Percentiles rank a stretch among this genome's conserved stretches.
Evolutionary conservation across 2,329 filamentous ascomycete species (phyloP).

Genomic region (Penicillium sp.): DNA sequence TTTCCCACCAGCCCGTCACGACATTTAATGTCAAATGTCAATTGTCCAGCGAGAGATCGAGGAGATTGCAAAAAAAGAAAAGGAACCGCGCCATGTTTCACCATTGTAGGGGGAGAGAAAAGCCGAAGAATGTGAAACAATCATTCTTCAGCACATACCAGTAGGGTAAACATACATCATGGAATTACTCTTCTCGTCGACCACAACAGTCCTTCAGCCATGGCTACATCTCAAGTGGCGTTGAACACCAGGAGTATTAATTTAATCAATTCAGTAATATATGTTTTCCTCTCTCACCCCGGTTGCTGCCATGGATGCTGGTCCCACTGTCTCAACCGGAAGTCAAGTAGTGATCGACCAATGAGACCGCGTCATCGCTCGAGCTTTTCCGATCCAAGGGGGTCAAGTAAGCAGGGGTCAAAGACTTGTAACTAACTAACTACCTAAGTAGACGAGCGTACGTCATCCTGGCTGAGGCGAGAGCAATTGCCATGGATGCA

Average conservation of each 20-base stretch:
- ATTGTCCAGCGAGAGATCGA: neutral
- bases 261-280: too few species aligned
- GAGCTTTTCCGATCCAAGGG: constrained; percentile 3
- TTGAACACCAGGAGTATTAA: too few species aligned
- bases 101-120: constrained; percentile 12
- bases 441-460: too few species aligned
- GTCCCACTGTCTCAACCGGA: constrained; percentile 8
- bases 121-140: constrained; percentile 22
- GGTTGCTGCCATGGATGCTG: constrained; percentile 8
- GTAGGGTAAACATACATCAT: constrained; percentile 2
- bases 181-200: neutral
- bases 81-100: constrained; percentile 17
- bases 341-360: constrained; percentile 5
- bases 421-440: too few species aligned
- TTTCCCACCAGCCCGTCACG: too few species aligned
- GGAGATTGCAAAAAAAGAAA: constrained; percentile 2
- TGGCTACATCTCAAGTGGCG: too few species aligned
- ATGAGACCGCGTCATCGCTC: constrained; percentile 1
- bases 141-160: constrained; percentile 13
- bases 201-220: neutral
- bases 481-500: too few species aligned
- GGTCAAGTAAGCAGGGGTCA: neutral
- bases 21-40: neutral
- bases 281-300: neutral
- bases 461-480: too few species aligned